These are phyloP conservation scores for Prototheca stagnorum DNA, from an alignment of 163 green algal species.

Conservation along the genomic window DNA sequence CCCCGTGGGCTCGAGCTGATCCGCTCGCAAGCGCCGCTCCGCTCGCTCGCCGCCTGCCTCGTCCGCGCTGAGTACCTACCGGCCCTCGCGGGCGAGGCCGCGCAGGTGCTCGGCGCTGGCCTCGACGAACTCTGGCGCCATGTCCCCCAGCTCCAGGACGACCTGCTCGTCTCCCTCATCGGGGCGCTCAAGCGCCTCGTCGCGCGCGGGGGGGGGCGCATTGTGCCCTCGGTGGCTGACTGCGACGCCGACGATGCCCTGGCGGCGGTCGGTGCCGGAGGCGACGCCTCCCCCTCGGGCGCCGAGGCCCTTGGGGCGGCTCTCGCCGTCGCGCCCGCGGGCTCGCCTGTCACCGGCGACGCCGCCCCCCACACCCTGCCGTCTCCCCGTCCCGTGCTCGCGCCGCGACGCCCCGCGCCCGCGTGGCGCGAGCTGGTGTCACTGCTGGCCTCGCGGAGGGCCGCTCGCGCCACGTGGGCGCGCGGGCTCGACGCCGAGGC, in stretches of 20 bases:
- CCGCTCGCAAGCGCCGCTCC: conserved; percentile 29
- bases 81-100: conserved; percentile 37
- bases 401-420: no score
- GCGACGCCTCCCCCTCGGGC: background rate
- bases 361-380: no score
- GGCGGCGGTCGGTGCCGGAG: background rate
- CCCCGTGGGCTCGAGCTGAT: conserved; percentile 47
- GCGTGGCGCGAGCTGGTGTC: no score
- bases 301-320: no score
- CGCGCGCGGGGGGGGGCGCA: conserved; percentile 8
- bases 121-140: conserved; percentile 87
- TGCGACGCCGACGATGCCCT: background rate
- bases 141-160: conserved; percentile 43
- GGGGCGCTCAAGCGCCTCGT: conserved; percentile 18
- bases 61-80: conserved; percentile 39
- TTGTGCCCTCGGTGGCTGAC: background rate
- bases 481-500: no score
- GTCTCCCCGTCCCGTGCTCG: no score
- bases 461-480: no score
- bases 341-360: no score
- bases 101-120: conserved; percentile 53
- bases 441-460: no score
- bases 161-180: conserved; percentile 22
- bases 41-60: conserved; percentile 53
- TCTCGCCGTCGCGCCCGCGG: no score